Evolutionary conservation across 805 yeast genomes (phyloP).

Genomic region (Cyberlindnera maritima): DNA sequence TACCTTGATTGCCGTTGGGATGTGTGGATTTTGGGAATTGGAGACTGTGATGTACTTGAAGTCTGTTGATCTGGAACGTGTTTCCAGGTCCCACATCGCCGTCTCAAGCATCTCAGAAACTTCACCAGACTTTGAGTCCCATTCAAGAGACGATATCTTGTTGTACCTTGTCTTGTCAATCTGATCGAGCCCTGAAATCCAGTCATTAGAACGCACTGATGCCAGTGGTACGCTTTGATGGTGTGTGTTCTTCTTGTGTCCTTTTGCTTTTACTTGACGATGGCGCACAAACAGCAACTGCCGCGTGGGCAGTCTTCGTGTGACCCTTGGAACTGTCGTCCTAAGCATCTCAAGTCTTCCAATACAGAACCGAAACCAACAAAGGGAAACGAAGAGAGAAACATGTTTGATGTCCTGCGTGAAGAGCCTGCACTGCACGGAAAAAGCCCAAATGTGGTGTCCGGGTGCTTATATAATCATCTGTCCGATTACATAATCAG

Average conservation of each 20-base stretch:
- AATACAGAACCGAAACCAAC: too few relatives aligned
- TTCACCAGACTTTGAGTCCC: not conserved
- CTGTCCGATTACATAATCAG: not conserved
- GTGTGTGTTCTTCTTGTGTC: not conserved
- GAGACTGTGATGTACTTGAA: not conserved
- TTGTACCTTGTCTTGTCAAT: not conserved
- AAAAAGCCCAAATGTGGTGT: not conserved
- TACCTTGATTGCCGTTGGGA: not conserved
- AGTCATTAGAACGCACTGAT: constrained; percentile 3
- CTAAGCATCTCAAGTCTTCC: not conserved
- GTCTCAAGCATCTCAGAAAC: constrained; percentile 1
- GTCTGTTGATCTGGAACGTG: not conserved
- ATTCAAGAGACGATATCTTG: not conserved
- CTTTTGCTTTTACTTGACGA: not conserved
- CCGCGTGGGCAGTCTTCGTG: not conserved
- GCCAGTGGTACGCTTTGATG: not conserved
- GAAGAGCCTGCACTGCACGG: too few relatives aligned
- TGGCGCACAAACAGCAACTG: not conserved
- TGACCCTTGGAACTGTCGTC: not conserved
- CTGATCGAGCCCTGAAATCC: constrained; percentile 5
- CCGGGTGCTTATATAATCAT: not conserved
- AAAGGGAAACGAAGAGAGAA: not conserved
- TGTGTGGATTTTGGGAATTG: not conserved
- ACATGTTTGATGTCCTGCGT: not conserved
- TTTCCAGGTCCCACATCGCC: constrained; percentile 1